Percentiles rank a stretch among this genome's conserved stretches.
Evolutionary conservation across 2,329 filamentous ascomycete genomes (phyloP).

Genomic region (Phyllosticta citriasiana): DNA sequence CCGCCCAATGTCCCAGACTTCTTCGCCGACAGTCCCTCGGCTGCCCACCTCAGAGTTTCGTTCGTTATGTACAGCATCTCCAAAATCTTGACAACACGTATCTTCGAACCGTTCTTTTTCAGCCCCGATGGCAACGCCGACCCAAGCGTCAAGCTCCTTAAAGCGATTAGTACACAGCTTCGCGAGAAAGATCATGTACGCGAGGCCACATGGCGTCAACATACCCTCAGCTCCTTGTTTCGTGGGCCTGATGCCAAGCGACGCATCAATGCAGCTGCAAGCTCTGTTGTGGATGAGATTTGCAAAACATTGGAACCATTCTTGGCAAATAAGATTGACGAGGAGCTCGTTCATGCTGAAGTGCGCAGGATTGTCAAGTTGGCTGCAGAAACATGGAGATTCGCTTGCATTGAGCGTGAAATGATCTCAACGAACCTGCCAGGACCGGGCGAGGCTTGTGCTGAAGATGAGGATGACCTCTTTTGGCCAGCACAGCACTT

Average conservation of each 20-base stretch:
- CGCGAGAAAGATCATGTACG: conserved; percentile 46
- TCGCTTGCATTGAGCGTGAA: conserved; percentile 47
- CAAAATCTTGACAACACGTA: conserved; percentile 44
- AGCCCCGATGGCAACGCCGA: conserved; percentile 36
- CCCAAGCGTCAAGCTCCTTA: conserved; percentile 30
- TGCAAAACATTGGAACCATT: conserved; percentile 41
- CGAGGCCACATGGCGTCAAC: conserved; percentile 49
- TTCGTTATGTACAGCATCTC: conserved; percentile 48
- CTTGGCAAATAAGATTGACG: conserved; percentile 41
- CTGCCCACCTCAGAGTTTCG: conserved; percentile 42
- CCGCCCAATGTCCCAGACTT: conserved; percentile 45
- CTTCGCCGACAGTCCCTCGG: conserved; percentile 42
- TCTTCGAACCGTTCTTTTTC: conserved; percentile 50
- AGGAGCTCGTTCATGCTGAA: conserved; percentile 40
- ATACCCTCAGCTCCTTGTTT: conserved; percentile 48
- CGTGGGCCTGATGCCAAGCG: conserved; percentile 47
- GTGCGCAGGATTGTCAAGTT: conserved; percentile 48
- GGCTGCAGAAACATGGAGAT: conserved; percentile 49
- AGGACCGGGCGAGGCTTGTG: conserved; percentile 16
- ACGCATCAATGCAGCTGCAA: conserved; percentile 45
- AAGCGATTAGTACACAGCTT: conserved; percentile 46
- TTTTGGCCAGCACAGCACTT: conserved; percentile 27
- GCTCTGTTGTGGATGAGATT: conserved; percentile 48
- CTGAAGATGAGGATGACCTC: conserved; percentile 24
- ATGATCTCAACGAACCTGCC: conserved; percentile 45